phyloP scores from a whole-genome alignment of 768 basidiomycete genomes.

The Psilocybe sp. region DNA sequence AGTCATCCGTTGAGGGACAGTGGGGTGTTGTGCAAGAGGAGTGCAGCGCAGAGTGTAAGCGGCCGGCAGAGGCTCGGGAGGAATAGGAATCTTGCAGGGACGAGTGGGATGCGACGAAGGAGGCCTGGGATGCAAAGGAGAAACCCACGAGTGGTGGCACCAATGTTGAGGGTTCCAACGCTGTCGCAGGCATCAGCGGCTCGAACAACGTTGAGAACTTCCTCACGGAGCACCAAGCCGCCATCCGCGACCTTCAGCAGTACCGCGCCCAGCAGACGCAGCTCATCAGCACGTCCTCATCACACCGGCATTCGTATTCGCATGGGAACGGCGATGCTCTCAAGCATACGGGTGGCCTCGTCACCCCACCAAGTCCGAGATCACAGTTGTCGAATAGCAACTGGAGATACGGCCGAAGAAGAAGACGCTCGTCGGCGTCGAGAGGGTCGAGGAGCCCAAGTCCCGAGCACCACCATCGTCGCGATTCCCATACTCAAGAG shows the following conservation, averaged over 20 bases:
- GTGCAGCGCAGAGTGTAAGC: conserved; percentile 79
- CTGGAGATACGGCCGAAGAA: conserved; percentile 38
- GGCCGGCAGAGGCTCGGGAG: conserved; percentile 67
- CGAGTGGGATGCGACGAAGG: background rate
- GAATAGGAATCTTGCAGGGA: conserved; percentile 65
- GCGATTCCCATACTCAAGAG: conserved; percentile 16
- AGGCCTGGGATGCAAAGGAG: conserved; percentile 42
- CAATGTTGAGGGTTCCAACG: conserved; percentile 34
- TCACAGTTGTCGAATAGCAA: conserved; percentile 64
- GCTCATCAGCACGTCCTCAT: too few relatives aligned
- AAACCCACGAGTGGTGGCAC: conserved; percentile 57
- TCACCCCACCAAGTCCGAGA: conserved; percentile 75
- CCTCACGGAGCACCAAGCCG: conserved; percentile 31
- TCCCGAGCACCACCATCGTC: conserved; percentile 6
- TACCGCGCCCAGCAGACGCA: too few relatives aligned
- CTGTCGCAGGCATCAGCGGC: conserved; percentile 40
- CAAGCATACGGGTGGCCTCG: conserved; percentile 46
- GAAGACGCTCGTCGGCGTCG: conserved; percentile 31
- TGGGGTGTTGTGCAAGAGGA: conserved; percentile 78
- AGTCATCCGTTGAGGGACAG: conserved; percentile 72
- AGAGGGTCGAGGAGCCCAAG: background rate
- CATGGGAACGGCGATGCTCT: conserved; percentile 37
- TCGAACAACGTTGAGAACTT: conserved; percentile 34
- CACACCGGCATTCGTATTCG: too few relatives aligned
- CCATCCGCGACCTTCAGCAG: too few relatives aligned